Evolutionary conservation across 257 asterid genomes (phyloP).

Genomic region (Asclepias syriaca): DNA sequence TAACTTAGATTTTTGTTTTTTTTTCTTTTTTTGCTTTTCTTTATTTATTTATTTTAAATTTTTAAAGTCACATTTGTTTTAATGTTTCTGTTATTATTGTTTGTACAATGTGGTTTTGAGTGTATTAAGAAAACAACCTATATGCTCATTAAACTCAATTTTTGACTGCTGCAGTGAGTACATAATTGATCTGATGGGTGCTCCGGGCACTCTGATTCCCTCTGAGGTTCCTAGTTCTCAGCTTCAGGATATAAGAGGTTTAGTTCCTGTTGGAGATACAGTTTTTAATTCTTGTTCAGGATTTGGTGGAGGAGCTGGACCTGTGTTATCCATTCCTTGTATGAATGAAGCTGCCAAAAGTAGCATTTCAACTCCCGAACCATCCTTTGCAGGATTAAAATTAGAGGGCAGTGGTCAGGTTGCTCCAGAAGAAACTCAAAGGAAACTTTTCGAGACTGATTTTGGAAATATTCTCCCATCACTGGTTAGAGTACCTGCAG

Average conservation of each 20-base stretch:
- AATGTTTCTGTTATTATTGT: neutral
- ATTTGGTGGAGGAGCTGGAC: conserved; percentile 29
- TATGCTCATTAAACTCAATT: conserved; percentile 2
- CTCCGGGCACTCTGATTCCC: conserved; percentile 97
- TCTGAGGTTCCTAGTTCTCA: conserved; percentile 69
- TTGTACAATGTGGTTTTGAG: neutral
- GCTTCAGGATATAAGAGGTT: conserved; percentile 49
- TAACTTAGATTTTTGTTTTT: neutral
- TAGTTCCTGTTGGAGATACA: conserved; percentile 28
- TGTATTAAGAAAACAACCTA: neutral
- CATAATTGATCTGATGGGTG: conserved; percentile 98
- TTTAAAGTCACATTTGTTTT: neutral
- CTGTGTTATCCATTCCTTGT: conserved; percentile 26
- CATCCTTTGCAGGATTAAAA: conserved; percentile 26
- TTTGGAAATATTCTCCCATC: conserved; percentile 31
- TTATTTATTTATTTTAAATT: too few relatives aligned
- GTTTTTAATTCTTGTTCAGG: conserved; percentile 23
- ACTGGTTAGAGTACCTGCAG: conserved; percentile 25
- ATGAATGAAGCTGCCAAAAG: conserved; percentile 26
- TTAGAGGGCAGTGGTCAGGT: conserved; percentile 27
- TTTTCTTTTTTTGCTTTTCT: neutral
- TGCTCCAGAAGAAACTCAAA: conserved; percentile 24
- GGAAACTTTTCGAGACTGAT: conserved; percentile 36
- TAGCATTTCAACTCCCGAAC: conserved; percentile 28
- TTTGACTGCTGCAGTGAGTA: conserved; percentile 68